phyloP scores from a whole-genome alignment of 805 yeast species.

The Metschnikowia vanudenii region DNA sequence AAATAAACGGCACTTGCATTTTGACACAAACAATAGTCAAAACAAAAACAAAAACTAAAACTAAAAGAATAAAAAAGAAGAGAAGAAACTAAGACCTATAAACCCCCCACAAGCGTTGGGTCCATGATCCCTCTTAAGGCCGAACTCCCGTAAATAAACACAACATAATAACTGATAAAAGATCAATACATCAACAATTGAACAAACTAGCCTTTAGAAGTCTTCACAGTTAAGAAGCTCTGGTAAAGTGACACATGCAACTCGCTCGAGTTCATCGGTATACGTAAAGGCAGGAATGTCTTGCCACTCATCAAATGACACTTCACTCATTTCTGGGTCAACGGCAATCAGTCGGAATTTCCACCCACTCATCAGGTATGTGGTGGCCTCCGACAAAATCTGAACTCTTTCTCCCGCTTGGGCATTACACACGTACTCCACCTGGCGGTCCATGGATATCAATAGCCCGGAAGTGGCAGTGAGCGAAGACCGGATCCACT shows the following conservation, averaged over 20 bases:
- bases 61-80: too few relatives aligned
- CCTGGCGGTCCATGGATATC: constrained; percentile 7
- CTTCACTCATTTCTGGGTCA: not conserved
- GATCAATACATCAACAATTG: too few relatives aligned
- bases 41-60: too few relatives aligned
- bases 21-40: too few relatives aligned
- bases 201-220: not conserved
- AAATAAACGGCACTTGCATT: too few relatives aligned
- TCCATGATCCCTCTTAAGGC: too few relatives aligned
- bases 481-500: constrained; percentile 2
- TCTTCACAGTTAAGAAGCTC: constrained; percentile 1
- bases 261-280: constrained; percentile 4
- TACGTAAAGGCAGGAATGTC: not conserved
- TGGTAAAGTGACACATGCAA: constrained; percentile 11
- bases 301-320: constrained; percentile 10
- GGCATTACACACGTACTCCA: constrained; percentile 13
- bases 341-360: constrained; percentile 2
- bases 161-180: not conserved
- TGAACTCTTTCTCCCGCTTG: constrained; percentile 11
- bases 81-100: too few relatives aligned
- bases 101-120: too few relatives aligned
- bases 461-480: not conserved
- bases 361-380: constrained; percentile 10
- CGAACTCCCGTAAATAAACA: too few relatives aligned
- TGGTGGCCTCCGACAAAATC: constrained; percentile 3